phyloP scores from a whole-genome alignment of 257 asterid species.

The Parsonsia alboflavescens region DNA sequence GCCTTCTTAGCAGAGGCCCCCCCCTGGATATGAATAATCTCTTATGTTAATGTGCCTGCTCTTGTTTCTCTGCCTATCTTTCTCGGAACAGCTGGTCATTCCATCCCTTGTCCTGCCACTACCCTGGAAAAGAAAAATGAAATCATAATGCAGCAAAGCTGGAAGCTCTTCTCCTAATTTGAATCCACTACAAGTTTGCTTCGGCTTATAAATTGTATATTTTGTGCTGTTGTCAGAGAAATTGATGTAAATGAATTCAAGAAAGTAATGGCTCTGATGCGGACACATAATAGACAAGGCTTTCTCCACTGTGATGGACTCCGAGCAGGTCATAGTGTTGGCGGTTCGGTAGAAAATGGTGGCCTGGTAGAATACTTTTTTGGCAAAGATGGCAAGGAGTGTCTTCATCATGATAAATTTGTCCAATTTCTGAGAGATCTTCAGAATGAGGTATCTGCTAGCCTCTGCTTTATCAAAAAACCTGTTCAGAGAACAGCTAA shows the following conservation, averaged over 20 bases:
- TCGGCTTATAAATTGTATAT: conserved; percentile 6
- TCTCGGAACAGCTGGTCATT: background rate
- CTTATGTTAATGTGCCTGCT: background rate
- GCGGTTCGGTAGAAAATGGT: conserved; percentile 64
- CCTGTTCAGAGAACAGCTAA: background rate
- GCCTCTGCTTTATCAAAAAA: conserved; percentile 18
- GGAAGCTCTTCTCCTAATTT: background rate
- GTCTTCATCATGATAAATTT: conserved; percentile 62
- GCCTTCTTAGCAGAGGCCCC: background rate
- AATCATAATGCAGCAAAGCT: background rate
- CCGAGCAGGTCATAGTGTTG: conserved; percentile 70
- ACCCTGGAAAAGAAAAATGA: background rate
- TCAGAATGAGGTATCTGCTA: conserved; percentile 63
- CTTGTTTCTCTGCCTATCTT: background rate
- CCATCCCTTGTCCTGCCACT: background rate
- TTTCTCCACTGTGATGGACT: conserved; percentile 60
- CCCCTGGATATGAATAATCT: background rate
- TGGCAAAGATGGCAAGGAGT: conserved; percentile 59
- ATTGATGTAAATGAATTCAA: conserved; percentile 75
- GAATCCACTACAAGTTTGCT: background rate
- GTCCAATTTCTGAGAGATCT: conserved; percentile 69
- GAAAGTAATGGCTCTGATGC: conserved; percentile 89
- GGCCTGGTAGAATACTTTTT: conserved; percentile 77
- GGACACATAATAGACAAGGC: conserved; percentile 84
- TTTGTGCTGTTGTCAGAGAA: conserved; percentile 36